These are phyloP conservation scores for Urostyla sp. DNA, from an alignment of 73 alveolate genomes.

Conservation along the genomic window DNA sequence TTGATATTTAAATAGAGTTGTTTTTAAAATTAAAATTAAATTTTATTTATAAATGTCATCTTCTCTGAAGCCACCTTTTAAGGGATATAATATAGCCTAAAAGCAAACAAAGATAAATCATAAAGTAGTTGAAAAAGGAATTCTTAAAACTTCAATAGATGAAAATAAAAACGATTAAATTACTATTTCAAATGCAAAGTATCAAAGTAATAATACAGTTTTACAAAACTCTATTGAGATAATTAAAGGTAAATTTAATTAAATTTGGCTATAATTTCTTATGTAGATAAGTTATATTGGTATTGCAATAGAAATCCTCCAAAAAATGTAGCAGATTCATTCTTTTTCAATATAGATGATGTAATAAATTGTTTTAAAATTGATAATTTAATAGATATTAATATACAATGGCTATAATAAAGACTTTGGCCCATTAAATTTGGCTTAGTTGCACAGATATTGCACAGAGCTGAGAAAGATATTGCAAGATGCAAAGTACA, in stretches of 20 bases:
- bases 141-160: too few species aligned
- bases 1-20: neutral
- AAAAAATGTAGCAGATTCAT: conserved; percentile 37
- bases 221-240: conserved; percentile 40
- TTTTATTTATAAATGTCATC: conserved; percentile 50
- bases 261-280: neutral
- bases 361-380: neutral
- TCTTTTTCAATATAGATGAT: conserved; percentile 50
- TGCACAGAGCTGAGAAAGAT: conserved; percentile 57
- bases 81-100: too few species aligned
- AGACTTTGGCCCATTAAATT: conserved; percentile 80
- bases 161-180: too few species aligned
- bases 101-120: too few species aligned
- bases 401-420: conserved; percentile 61
- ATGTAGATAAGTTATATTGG: conserved; percentile 48
- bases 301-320: conserved; percentile 53
- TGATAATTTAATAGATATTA: conserved; percentile 15
- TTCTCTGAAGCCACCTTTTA: conserved; percentile 8
- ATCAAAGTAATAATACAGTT: neutral
- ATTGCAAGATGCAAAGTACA: conserved; percentile 34
- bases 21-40: conserved; percentile 16
- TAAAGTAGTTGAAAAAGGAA: too few species aligned
- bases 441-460: conserved; percentile 63
- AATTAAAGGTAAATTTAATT: conserved; percentile 41
- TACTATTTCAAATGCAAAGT: too few species aligned